phyloP scores from a whole-genome alignment of 208 protist genomes.

The Angomonas deanei region DNA sequence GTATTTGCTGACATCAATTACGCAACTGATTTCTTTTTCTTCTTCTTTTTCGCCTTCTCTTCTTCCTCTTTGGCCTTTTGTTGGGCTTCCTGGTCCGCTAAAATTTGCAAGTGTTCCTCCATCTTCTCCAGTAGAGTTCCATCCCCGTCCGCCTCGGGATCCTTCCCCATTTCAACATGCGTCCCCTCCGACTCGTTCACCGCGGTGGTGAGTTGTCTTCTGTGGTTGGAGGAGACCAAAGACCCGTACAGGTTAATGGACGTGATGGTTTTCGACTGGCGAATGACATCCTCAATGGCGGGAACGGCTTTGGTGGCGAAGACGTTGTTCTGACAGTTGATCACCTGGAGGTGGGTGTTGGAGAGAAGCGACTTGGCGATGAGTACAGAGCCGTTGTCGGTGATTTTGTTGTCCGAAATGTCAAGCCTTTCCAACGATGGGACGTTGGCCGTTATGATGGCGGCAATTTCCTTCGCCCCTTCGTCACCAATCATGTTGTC shows the following conservation, averaged over 20 bases:
- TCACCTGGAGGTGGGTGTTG: constrained; percentile 52
- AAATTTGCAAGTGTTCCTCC: constrained; percentile 65
- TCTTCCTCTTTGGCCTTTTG: constrained; percentile 28
- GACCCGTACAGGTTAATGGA: constrained; percentile 64
- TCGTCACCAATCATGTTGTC: constrained; percentile 83
- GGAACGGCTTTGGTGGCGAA: constrained; percentile 59
- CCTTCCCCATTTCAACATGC: constrained; percentile 66
- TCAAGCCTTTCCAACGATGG: constrained; percentile 53
- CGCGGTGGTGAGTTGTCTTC: constrained; percentile 43
- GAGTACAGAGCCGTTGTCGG: constrained; percentile 39
- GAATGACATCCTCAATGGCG: constrained; percentile 36
- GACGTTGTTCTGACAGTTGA: constrained; percentile 51
- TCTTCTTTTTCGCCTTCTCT: constrained; percentile 37
- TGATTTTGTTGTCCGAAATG: constrained; percentile 67
- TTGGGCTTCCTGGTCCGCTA: constrained; percentile 58
- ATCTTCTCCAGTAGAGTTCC: constrained; percentile 34
- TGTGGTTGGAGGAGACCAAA: constrained; percentile 45
- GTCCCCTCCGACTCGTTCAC: constrained; percentile 63
- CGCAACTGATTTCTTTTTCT: constrained; percentile 7
- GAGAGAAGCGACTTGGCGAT: constrained; percentile 48
- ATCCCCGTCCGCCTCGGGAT: constrained; percentile 24
- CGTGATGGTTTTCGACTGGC: constrained; percentile 55
- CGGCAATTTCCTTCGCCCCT: constrained; percentile 60
- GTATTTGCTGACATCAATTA: neutral
- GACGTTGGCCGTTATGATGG: constrained; percentile 51